Evolutionary conservation across 2,329 filamentous ascomycete species (phyloP).

Genomic region (Hymenoscyphus albidus): DNA sequence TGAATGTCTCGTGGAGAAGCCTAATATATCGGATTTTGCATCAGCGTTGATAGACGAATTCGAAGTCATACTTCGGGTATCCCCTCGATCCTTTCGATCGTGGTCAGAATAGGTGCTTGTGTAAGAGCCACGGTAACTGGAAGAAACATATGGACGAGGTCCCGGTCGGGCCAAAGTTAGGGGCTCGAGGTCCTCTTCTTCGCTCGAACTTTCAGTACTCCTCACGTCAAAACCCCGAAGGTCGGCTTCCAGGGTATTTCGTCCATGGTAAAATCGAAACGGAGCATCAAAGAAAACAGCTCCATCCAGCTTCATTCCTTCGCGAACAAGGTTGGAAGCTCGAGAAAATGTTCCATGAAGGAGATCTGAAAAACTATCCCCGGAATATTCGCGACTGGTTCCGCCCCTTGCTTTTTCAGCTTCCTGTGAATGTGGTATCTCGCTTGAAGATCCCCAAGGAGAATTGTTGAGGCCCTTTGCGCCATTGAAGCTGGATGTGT

Average conservation of each 20-base stretch:
- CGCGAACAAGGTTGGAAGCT: constrained; percentile 31
- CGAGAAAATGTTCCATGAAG: constrained; percentile 28
- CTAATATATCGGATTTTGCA: constrained; percentile 26
- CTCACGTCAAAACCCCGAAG: constrained; percentile 12
- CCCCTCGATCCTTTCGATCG: background rate
- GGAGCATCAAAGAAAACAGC: constrained; percentile 31
- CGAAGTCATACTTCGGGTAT: background rate
- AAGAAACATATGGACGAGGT: constrained; percentile 14
- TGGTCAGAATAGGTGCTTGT: background rate
- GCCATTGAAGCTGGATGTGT: constrained; percentile 14
- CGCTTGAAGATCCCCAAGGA: constrained; percentile 23
- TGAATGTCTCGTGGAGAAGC: constrained; percentile 25
- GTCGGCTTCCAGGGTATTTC: constrained; percentile 25
- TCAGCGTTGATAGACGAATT: constrained; percentile 4
- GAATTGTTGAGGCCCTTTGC: constrained; percentile 24
- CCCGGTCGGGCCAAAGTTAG: constrained; percentile 12
- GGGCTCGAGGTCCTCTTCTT: constrained; percentile 11
- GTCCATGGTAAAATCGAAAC: constrained; percentile 25
- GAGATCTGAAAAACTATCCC: constrained; percentile 22
- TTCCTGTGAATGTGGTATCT: constrained; percentile 16
- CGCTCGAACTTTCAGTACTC: constrained; percentile 15
- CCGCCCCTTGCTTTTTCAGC: background rate
- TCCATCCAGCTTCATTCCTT: constrained; percentile 29
- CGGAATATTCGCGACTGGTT: constrained; percentile 18
- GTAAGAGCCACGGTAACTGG: background rate